Conservation (phyloP, 1,139 yeast genomes). For the Geotrichum aggregatum region DNA sequence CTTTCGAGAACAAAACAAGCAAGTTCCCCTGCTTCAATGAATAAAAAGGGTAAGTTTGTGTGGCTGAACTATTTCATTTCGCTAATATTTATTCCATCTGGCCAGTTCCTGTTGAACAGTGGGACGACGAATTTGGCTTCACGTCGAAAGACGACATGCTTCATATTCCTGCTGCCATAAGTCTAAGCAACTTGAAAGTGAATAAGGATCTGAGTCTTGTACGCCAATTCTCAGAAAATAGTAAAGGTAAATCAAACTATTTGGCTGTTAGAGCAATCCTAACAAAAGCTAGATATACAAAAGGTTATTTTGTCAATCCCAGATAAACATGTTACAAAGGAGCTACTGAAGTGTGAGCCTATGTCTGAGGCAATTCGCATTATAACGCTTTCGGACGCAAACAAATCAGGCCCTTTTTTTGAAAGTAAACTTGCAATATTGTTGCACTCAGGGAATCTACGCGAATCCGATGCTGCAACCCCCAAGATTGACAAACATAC, state of each 20-base stretch:
- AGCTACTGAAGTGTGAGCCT: constrained; percentile 13
- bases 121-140: constrained; percentile 21
- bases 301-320: constrained; percentile 18
- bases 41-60: constrained; percentile 4
- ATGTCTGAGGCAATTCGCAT: constrained; percentile 19
- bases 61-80: background rate
- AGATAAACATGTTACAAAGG: constrained; percentile 12
- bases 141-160: constrained; percentile 4
- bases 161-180: constrained; percentile 17
- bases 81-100: background rate
- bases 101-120: constrained; percentile 11
- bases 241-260: constrained; percentile 14
- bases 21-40: background rate
- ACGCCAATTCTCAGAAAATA: constrained; percentile 16
- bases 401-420: constrained; percentile 17
- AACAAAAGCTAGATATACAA: constrained; percentile 13
- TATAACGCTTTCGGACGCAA: constrained; percentile 18
- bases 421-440: constrained; percentile 11
- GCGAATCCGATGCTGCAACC: background rate
- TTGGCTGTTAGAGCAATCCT: background rate
- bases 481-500: background rate
- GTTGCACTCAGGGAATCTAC: constrained; percentile 2
- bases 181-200: constrained; percentile 13
- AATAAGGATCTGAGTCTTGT: constrained; percentile 18
- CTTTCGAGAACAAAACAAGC: constrained; percentile 7